phyloP scores from a whole-genome alignment of 2,329 filamentous ascomycete species.

The Penicillium brevicompactum region DNA sequence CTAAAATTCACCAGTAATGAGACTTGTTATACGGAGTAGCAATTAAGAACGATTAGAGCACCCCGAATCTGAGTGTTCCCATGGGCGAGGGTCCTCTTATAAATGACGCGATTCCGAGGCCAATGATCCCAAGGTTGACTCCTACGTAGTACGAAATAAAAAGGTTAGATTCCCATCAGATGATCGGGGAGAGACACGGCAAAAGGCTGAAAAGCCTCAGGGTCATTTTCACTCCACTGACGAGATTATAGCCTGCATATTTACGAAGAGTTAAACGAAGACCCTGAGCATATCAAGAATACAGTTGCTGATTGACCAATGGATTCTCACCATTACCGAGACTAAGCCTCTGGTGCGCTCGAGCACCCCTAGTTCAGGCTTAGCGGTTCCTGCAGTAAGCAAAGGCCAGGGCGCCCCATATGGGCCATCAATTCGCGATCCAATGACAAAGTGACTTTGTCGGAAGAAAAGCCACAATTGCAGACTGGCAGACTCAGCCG shows the following conservation, averaged over 20 bases:
- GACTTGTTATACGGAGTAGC: too few relatives aligned
- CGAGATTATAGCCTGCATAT: not conserved
- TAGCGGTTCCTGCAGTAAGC: constrained; percentile 16
- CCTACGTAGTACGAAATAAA: too few relatives aligned
- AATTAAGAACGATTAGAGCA: not conserved
- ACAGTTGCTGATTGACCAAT: constrained; percentile 11
- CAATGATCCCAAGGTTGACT: too few relatives aligned
- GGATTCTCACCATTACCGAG: constrained; percentile 2
- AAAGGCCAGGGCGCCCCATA: constrained; percentile 4
- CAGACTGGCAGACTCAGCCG: not conserved
- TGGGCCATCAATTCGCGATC: constrained; percentile 5
- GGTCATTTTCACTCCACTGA: not conserved
- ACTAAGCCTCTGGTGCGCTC: constrained; percentile 1
- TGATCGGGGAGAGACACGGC: not conserved
- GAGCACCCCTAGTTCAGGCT: not conserved
- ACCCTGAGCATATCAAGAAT: not conserved
- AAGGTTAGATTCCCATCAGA: not conserved
- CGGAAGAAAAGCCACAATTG: not conserved
- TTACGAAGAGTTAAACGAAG: not conserved
- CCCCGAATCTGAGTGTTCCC: not conserved
- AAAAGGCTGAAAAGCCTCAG: not conserved
- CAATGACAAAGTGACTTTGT: constrained; percentile 11
- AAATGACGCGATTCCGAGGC: not conserved
- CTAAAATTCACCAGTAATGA: not conserved
- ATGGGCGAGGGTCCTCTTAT: not conserved